Conservation (phyloP, 371 early-diverging fungal genomes). For the Mucor plumbeus region DNA sequence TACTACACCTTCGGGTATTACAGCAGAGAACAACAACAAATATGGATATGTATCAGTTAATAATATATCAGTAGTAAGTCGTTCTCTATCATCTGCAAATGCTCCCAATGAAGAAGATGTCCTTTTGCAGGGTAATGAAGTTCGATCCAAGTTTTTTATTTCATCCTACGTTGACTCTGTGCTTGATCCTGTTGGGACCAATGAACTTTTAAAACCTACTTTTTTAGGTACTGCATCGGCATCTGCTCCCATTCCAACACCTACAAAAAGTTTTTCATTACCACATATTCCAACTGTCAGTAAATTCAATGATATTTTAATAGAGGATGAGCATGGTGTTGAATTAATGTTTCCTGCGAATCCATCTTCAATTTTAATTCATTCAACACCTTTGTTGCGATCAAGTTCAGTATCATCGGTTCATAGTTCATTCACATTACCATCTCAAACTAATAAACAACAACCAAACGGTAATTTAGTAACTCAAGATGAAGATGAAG, state of each 20-base stretch:
- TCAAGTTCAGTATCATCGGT: constrained; percentile 21
- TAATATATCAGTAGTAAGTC: constrained; percentile 13
- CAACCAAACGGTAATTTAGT: neutral
- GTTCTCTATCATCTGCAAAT: constrained; percentile 8
- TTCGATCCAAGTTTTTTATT: constrained; percentile 21
- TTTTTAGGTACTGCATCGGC: constrained; percentile 11
- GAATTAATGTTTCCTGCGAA: constrained; percentile 35
- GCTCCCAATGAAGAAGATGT: neutral
- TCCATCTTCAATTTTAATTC: constrained; percentile 37
- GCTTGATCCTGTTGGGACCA: constrained; percentile 29
- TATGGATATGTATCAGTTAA: constrained; percentile 25
- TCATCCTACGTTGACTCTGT: constrained; percentile 37
- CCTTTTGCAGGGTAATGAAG: neutral
- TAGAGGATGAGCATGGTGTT: constrained; percentile 21
- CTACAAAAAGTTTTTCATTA: constrained; percentile 31
- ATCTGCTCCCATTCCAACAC: constrained; percentile 20
- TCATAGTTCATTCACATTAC: constrained; percentile 10
- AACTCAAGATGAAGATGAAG: neutral
- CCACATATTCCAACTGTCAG: constrained; percentile 51
- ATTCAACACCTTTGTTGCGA: constrained; percentile 22
- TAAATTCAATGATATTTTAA: constrained; percentile 37
- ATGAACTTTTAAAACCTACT: constrained; percentile 17
- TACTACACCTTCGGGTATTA: neutral
- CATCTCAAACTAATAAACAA: constrained; percentile 9
- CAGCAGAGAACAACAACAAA: neutral